These are phyloP conservation scores for Coniella lustricola DNA, from an alignment of 2,329 filamentous ascomycete genomes.

Conservation along the genomic window DNA sequence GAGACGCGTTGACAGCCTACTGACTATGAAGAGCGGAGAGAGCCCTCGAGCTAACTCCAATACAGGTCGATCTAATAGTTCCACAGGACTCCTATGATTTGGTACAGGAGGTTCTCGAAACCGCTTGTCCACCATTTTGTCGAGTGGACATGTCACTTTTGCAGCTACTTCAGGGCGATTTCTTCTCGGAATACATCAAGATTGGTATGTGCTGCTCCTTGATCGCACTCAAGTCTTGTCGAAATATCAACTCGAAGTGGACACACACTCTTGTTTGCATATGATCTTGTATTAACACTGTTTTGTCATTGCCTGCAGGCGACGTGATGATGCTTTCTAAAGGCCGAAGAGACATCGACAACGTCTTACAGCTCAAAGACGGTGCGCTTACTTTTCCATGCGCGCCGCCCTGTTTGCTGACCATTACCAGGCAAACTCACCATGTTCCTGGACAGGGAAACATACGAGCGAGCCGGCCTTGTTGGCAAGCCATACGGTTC, in stretches of 20 bases:
- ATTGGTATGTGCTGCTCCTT: conserved; percentile 23
- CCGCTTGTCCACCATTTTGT: conserved; percentile 48
- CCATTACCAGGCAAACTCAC: conserved; percentile 55
- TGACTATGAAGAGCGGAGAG: background rate
- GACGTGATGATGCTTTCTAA: conserved; percentile 79
- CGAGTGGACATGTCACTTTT: conserved; percentile 66
- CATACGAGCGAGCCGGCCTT: conserved; percentile 76
- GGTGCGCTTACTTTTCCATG: conserved; percentile 38
- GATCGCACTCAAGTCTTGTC: conserved; percentile 38
- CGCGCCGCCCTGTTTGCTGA: conserved; percentile 11
- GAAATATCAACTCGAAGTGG: background rate
- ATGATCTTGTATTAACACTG: too few relatives aligned
- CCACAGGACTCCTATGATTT: conserved; percentile 54
- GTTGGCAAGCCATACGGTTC: conserved; percentile 60
- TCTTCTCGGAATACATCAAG: conserved; percentile 83
- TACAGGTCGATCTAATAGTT: conserved; percentile 62
- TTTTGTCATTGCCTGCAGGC: conserved; percentile 38
- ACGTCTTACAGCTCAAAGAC: conserved; percentile 62
- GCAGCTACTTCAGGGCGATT: conserved; percentile 64
- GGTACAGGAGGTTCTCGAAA: conserved; percentile 34
- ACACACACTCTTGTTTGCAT: background rate
- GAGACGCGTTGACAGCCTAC: conserved; percentile 11
- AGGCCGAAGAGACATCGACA: conserved; percentile 62
- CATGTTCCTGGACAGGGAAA: conserved; percentile 72
- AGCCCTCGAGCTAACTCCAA: background rate